Evolutionary conservation across 768 basidiomycete species (phyloP).

Genomic region (Phaeolepiota aurea): DNA sequence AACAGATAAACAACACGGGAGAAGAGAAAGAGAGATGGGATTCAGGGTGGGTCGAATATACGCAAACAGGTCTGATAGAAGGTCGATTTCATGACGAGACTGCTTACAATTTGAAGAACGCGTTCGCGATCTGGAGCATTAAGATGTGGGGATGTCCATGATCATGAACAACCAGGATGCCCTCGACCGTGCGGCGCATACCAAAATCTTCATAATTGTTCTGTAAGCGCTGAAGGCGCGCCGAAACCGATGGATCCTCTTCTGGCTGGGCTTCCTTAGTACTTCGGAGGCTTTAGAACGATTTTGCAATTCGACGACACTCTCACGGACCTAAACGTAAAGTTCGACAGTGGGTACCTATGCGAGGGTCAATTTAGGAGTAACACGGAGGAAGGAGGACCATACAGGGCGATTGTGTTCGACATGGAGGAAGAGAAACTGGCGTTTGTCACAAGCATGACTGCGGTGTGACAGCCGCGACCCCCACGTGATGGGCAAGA

Average conservation of each 20-base stretch:
- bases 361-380: constrained; percentile 4
- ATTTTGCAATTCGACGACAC: too few species aligned
- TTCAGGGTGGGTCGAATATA: not conserved
- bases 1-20: not conserved
- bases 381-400: constrained; percentile 4
- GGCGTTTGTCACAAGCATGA: not conserved
- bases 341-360: constrained; percentile 84
- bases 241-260: constrained; percentile 94
- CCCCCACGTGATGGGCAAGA: not conserved
- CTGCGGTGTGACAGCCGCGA: too few species aligned
- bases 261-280: constrained; percentile 96
- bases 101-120: constrained; percentile 94
- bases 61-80: constrained; percentile 1
- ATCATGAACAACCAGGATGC: constrained; percentile 85
- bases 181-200: constrained; percentile 93
- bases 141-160: constrained; percentile 97
- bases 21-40: constrained; percentile 3
- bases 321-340: constrained; percentile 81
- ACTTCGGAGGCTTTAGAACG: constrained; percentile 28
- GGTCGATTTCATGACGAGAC: constrained; percentile 1
- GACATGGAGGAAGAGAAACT: constrained; percentile 25
- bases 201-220: constrained; percentile 97
- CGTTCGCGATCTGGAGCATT: constrained; percentile 97
- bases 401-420: constrained; percentile 45
- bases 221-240: constrained; percentile 87